These are phyloP conservation scores for Boletales sp. DNA, from an alignment of 768 basidiomycete species.

Conservation along the genomic window DNA sequence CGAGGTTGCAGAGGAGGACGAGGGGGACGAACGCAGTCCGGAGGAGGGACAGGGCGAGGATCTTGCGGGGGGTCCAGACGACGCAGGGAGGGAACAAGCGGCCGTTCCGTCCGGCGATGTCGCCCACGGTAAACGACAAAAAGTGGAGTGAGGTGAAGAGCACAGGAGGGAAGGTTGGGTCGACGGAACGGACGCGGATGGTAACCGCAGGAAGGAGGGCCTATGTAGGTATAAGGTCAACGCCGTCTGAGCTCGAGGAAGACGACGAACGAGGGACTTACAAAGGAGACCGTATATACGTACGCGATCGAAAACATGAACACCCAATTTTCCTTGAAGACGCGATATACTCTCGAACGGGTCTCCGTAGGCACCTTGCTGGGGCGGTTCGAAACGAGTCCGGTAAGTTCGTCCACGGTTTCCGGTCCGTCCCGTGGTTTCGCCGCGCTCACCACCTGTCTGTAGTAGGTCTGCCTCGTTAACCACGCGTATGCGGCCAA, in stretches of 20 bases:
- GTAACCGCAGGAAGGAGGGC: constrained; percentile 85
- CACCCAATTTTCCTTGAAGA: constrained; percentile 58
- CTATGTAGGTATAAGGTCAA: constrained; percentile 35
- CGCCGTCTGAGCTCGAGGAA: neutral
- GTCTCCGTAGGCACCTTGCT: constrained; percentile 27
- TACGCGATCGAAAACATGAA: constrained; percentile 72
- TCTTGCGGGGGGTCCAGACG: constrained; percentile 62
- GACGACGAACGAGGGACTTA: constrained; percentile 32
- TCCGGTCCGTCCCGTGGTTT: constrained; percentile 33
- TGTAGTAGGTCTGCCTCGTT: constrained; percentile 52
- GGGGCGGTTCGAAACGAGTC: constrained; percentile 31
- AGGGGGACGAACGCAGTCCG: constrained; percentile 80
- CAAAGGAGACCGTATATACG: constrained; percentile 76
- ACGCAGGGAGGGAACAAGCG: constrained; percentile 61
- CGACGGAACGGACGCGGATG: constrained; percentile 63
- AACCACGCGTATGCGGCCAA: constrained; percentile 55
- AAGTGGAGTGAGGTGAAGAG: constrained; percentile 77
- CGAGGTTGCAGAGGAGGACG: constrained; percentile 81
- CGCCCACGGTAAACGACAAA: constrained; percentile 69
- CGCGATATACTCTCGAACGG: constrained; percentile 42
- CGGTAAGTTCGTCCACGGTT: constrained; percentile 22
- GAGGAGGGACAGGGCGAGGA: constrained; percentile 57
- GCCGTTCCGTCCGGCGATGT: constrained; percentile 61
- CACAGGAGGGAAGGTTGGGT: constrained; percentile 63
- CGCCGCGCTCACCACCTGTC: constrained; percentile 43